Conservation (phyloP, 495 filamentous ascomycete genomes). For the Podospora sp. region DNA sequence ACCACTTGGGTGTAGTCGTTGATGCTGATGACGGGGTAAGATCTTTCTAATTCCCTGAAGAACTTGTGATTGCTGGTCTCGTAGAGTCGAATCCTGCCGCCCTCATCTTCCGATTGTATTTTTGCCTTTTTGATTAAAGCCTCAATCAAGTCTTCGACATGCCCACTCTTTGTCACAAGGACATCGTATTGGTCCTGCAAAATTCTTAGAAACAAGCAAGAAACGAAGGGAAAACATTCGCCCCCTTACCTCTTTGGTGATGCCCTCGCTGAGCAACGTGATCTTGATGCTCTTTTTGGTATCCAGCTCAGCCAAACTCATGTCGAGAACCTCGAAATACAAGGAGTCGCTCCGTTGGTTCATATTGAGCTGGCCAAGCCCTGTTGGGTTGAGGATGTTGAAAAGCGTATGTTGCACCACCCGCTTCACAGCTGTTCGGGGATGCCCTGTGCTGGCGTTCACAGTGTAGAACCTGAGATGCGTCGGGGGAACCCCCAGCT, state of each 20-base stretch:
- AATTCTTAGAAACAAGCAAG: constrained; percentile 4
- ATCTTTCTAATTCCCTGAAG: constrained; percentile 67
- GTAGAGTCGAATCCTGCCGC: constrained; percentile 69
- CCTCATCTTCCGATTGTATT: constrained; percentile 69
- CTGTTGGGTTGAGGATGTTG: constrained; percentile 68
- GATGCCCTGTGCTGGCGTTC: constrained; percentile 68
- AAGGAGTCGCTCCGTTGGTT: constrained; percentile 74
- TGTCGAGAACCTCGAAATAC: constrained; percentile 90
- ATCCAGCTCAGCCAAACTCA: constrained; percentile 89
- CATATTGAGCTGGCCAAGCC: constrained; percentile 53
- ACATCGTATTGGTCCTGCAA: constrained; percentile 72
- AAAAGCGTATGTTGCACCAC: constrained; percentile 59
- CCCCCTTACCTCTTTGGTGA: constrained; percentile 77
- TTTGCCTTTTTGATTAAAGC: constrained; percentile 77
- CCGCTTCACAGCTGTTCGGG: constrained; percentile 76
- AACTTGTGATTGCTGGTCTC: constrained; percentile 79
- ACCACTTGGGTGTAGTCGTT: constrained; percentile 85
- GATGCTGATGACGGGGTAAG: constrained; percentile 68
- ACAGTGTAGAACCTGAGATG: constrained; percentile 90
- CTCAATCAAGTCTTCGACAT: constrained; percentile 72
- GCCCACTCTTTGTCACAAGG: constrained; percentile 80
- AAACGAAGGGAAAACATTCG: constrained; percentile 8
- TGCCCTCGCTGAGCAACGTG: constrained; percentile 83
- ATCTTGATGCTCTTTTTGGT: constrained; percentile 84
- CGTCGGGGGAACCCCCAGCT: constrained; percentile 67